phyloP scores from a whole-genome alignment of 306 rosid genomes.

The Ammopiptanthus mongolicus region DNA sequence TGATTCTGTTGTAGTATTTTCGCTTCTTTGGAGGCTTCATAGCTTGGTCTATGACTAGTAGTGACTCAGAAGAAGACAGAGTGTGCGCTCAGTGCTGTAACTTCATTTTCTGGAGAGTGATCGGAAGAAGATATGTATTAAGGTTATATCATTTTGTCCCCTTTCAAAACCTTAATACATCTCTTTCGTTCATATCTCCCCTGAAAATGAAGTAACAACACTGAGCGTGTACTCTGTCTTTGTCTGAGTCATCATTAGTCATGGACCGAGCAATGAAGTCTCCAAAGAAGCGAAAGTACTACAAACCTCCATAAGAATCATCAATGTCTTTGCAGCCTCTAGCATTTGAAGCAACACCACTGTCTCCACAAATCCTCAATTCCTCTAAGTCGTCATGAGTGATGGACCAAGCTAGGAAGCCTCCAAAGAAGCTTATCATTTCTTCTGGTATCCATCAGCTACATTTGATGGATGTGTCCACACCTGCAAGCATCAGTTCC shows the following conservation, averaged over 20 bases:
- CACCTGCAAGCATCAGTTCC: no score
- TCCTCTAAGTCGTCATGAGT: constrained; percentile 32
- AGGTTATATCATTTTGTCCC: no score
- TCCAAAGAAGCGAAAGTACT: neutral
- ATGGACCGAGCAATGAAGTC: constrained; percentile 32
- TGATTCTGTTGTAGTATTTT: neutral
- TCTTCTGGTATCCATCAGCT: no score
- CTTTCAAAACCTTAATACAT: neutral
- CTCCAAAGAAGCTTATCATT: constrained; percentile 18
- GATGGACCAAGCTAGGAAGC: no score
- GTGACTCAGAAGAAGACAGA: neutral
- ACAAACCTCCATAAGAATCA: neutral
- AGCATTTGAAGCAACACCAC: neutral
- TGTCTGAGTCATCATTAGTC: constrained; percentile 9
- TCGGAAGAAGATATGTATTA: no score
- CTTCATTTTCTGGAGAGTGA: neutral
- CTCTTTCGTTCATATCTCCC: neutral
- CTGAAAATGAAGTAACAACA: neutral
- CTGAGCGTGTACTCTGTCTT: neutral
- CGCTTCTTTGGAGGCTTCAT: neutral
- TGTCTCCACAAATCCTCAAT: neutral
- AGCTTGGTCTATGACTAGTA: constrained; percentile 39
- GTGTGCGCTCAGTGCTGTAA: neutral
- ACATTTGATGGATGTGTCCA: no score
- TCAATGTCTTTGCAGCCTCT: neutral